Evolutionary conservation across 352 stramenopile species (phyloP).

Genomic region (Pythium myriotylum): DNA sequence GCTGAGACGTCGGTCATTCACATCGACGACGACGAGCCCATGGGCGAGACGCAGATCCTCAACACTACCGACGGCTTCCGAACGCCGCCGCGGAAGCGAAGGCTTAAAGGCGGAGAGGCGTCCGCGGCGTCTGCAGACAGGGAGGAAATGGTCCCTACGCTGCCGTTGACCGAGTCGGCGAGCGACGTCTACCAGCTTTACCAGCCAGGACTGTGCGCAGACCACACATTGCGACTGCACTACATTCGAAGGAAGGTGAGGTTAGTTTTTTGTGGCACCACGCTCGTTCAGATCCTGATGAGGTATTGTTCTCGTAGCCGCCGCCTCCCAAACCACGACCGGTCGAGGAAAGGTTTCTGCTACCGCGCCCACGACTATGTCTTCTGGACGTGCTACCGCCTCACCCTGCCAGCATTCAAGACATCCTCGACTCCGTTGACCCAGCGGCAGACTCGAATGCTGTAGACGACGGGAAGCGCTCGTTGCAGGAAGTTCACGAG

Average conservation of each 20-base stretch:
- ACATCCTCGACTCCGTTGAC: slow-evolving; percentile 7
- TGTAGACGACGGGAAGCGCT: too few species aligned
- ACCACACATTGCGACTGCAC: slow-evolving; percentile 65
- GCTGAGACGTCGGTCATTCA: background rate
- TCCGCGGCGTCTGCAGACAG: background rate
- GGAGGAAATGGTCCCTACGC: background rate
- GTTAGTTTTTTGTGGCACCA: background rate
- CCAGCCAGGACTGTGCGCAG: slow-evolving; percentile 46
- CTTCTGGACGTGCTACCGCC: slow-evolving; percentile 43
- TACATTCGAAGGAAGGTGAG: slow-evolving; percentile 49
- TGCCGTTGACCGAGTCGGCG: background rate
- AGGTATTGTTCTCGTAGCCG: background rate
- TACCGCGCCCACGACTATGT: slow-evolving; percentile 44
- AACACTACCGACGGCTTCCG: background rate
- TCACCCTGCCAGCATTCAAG: slow-evolving; percentile 28
- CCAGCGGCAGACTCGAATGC: background rate
- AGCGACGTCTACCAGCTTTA: slow-evolving; percentile 63
- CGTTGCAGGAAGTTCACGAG: background rate
- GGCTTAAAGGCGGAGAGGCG: background rate
- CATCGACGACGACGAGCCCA: slow-evolving; percentile 2
- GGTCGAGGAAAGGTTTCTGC: slow-evolving; percentile 48
- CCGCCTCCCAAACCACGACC: slow-evolving; percentile 28
- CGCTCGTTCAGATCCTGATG: background rate
- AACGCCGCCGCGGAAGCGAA: slow-evolving; percentile 11
- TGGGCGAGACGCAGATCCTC: background rate